phyloP scores from a whole-genome alignment of 305 asterid genomes.

The Fraxinus albicans region DNA sequence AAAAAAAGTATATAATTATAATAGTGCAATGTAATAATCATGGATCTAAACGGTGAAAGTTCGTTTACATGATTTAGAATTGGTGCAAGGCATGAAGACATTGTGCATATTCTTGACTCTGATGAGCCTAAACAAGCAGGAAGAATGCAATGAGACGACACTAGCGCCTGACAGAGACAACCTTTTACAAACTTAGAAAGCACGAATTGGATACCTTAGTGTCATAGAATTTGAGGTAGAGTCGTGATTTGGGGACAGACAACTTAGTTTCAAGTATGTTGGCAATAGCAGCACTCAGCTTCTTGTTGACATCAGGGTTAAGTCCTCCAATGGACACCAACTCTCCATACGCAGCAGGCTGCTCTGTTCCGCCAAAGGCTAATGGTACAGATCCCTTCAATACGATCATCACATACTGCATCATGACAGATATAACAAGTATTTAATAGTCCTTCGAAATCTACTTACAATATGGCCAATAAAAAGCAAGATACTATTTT shows the following conservation, averaged over 20 bases:
- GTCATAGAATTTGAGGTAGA: slow-evolving; percentile 88
- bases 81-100: slow-evolving; percentile 99
- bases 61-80: slow-evolving; percentile 72
- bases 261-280: slow-evolving; percentile 69
- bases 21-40: slow-evolving; percentile 19
- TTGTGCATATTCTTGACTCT: slow-evolving; percentile 88
- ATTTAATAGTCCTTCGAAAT: slow-evolving; percentile 8
- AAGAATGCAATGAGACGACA: slow-evolving; percentile 64
- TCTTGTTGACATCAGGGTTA: slow-evolving; percentile 64
- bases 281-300: too few species aligned
- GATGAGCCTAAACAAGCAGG: slow-evolving; percentile 85
- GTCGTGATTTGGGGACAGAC: slow-evolving; percentile 67
- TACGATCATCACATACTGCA: slow-evolving; percentile 38
- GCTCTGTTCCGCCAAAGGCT: too few species aligned
- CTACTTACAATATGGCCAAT: background rate
- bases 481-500: background rate
- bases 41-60: slow-evolving; percentile 45
- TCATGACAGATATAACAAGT: slow-evolving; percentile 8
- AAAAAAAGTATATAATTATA: slow-evolving; percentile 1
- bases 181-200: slow-evolving; percentile 15
- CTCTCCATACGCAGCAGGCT: too few species aligned
- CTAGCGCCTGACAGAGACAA: slow-evolving; percentile 22
- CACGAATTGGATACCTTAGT: slow-evolving; percentile 57
- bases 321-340: too few species aligned
- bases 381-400: slow-evolving; percentile 10